phyloP scores from a whole-genome alignment of 768 basidiomycete genomes.

The Kwoniella newhampshirensis region DNA sequence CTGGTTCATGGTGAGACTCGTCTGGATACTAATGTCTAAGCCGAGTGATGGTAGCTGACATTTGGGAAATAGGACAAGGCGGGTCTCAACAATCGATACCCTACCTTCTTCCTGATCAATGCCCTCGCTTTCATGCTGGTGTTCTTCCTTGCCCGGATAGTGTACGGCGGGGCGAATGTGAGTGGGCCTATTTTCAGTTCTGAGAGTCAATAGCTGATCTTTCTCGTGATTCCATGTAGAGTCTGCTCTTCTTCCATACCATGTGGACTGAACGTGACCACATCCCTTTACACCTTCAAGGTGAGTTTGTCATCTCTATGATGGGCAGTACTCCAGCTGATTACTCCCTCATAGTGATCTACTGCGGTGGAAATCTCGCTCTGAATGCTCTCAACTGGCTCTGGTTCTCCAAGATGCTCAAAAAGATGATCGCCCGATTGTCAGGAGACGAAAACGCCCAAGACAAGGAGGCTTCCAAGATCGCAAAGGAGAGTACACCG shows the following conservation, averaged over 20 bases:
- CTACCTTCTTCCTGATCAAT: slow-evolving; percentile 68
- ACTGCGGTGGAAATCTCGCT: slow-evolving; percentile 63
- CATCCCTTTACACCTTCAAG: slow-evolving; percentile 56
- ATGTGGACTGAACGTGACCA: slow-evolving; percentile 61
- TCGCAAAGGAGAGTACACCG: slow-evolving; percentile 9
- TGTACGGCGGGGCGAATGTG: slow-evolving; percentile 63
- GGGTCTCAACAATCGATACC: slow-evolving; percentile 68
- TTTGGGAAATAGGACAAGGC: slow-evolving; percentile 47
- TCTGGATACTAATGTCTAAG: too few species aligned
- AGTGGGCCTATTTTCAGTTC: slow-evolving; percentile 13
- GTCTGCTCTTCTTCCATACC: slow-evolving; percentile 65
- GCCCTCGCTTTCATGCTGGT: slow-evolving; percentile 65
- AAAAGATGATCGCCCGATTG: slow-evolving; percentile 36
- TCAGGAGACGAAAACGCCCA: slow-evolving; percentile 18
- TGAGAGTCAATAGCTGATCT: slow-evolving; percentile 17
- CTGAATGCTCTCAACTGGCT: slow-evolving; percentile 70
- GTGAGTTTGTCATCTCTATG: slow-evolving; percentile 5
- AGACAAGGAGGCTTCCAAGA: not conserved
- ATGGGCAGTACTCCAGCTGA: not conserved
- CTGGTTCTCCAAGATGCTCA: slow-evolving; percentile 50
- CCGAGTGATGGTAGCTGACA: too few species aligned
- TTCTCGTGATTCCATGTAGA: slow-evolving; percentile 56
- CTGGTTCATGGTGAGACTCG: slow-evolving; percentile 64
- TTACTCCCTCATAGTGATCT: slow-evolving; percentile 55
- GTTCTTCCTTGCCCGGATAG: slow-evolving; percentile 70